Evolutionary conservation across 75 land plant species (phyloP).

Genomic region (Selaginella tamariscina): DNA sequence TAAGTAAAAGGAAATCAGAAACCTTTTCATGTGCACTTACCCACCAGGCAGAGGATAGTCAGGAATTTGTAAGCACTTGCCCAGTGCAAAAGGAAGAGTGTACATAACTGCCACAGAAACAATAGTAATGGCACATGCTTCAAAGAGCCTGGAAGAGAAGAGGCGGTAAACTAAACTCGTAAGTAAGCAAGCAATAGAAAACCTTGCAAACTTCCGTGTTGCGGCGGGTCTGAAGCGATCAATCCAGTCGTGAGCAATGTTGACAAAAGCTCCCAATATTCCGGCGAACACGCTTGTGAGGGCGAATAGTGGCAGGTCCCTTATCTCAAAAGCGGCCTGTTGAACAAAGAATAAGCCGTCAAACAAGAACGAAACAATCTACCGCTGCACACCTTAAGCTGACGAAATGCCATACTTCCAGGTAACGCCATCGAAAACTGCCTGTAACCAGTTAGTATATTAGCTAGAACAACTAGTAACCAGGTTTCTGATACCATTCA

Average conservation of each 20-base stretch:
- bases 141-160: slow-evolving; percentile 25
- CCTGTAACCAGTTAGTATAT: too few relatives aligned
- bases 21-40: slow-evolving; percentile 13
- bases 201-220: slow-evolving; percentile 10
- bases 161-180: too few relatives aligned
- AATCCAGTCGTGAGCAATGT: slow-evolving; percentile 32
- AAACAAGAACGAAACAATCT: background rate
- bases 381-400: slow-evolving; percentile 22
- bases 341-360: background rate
- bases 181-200: too few relatives aligned
- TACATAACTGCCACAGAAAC: slow-evolving; percentile 27
- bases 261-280: slow-evolving; percentile 31
- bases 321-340: slow-evolving; percentile 25
- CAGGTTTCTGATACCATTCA: slow-evolving; percentile 21
- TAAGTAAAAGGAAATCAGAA: background rate
- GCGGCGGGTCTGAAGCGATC: slow-evolving; percentile 15
- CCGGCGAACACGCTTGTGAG: slow-evolving; percentile 32
- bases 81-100: slow-evolving; percentile 26
- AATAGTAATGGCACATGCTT: slow-evolving; percentile 28
- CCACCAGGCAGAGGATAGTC: slow-evolving; percentile 14
- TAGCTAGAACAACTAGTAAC: too few relatives aligned
- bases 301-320: slow-evolving; percentile 30
- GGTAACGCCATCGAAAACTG: slow-evolving; percentile 30
- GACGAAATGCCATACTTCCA: slow-evolving; percentile 29
- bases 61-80: slow-evolving; percentile 24